Conservation (phyloP, 257 asterid species). For the Nicotiana undulata region DNA sequence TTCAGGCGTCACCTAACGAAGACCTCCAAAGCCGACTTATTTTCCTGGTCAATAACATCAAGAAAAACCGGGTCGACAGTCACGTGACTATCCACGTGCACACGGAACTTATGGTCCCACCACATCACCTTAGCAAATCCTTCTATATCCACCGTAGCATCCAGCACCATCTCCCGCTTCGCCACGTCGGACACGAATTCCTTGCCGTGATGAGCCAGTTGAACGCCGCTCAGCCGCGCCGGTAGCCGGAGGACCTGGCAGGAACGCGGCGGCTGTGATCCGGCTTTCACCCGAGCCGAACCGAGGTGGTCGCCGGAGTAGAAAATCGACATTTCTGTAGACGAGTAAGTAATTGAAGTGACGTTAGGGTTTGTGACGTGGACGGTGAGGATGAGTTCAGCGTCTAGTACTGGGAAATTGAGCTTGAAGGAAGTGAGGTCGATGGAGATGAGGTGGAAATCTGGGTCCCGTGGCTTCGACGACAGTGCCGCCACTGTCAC, state of each 20-base stretch:
- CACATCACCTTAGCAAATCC: constrained; percentile 82
- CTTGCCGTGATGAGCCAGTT: constrained; percentile 68
- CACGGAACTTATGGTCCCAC: constrained; percentile 81
- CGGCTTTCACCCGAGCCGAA: constrained; percentile 65
- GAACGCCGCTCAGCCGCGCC: constrained; percentile 69
- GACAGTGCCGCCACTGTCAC: constrained; percentile 36
- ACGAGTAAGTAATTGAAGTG: constrained; percentile 59
- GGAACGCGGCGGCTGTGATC: constrained; percentile 83
- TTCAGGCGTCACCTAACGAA: constrained; percentile 16
- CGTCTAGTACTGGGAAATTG: constrained; percentile 79
- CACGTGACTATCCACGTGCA: constrained; percentile 95
- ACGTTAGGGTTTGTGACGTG: constrained; percentile 95
- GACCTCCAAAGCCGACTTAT: constrained; percentile 44
- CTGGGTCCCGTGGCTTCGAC: constrained; percentile 68
- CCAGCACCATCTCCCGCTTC: constrained; percentile 82
- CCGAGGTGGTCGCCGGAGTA: constrained; percentile 79
- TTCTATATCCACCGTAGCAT: constrained; percentile 63
- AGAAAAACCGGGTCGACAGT: constrained; percentile 76
- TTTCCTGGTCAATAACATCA: constrained; percentile 85
- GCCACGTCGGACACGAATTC: constrained; percentile 60
- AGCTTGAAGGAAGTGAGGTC: constrained; percentile 76
- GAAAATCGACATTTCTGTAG: constrained; percentile 65
- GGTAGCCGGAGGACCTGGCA: constrained; percentile 85
- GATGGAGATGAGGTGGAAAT: constrained; percentile 76
- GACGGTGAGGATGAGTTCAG: constrained; percentile 67